Evolutionary conservation across 768 basidiomycete genomes (phyloP), one percentile per base, ranked within the genome.

Genomic region (Lepiota brunneoincarnata): DNA sequence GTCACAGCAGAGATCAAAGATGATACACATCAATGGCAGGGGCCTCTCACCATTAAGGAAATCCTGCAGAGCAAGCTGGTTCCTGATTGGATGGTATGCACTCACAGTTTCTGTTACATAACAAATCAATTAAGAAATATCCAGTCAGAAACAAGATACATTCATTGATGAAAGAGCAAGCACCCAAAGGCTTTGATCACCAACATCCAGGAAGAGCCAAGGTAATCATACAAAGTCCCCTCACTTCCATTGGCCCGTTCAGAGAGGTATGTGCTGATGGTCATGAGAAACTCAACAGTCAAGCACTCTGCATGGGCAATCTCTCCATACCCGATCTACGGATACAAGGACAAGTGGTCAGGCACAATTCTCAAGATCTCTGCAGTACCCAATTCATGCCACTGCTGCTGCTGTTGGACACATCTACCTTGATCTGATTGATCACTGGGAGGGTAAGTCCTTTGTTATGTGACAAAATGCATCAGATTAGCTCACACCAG

Each of bases 261-360:
- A 62, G 64, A 28, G 61, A 67, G 45, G 45, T 64, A 23, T 62
- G 63, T 50, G 57, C 61, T 21, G 65, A 68, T 48, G n/a, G 65
- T 0, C 65, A 54, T 28, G 35, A 54, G 34, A 54, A 54, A 24
- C 34, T 54, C 17, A 45, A 45, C 12, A 36, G 34, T 10, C 43
- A 64, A 31, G 65, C 61, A 2, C 56, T 68, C 1, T 41, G 40
- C 14, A 67, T 67, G 64, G 66, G 64, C 12, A 60, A 57, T 21
- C 62, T 66, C 26, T 52, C 58, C 3, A 48, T 68, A n/a, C 10
- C 50, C 49, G 7, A 65, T 65, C 2, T 67, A 68, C 48, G 61
- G 56, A 3, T 54, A 61, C 39, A 61, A 64, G 21, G 64, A 65
- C 41, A 60, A 67, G 47, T 65, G 61, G 62, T 60, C 58, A 20